These are phyloP conservation scores for Barbatosphaeria neglecta DNA, from an alignment of 495 filamentous ascomycete species.

Conservation along the genomic window DNA sequence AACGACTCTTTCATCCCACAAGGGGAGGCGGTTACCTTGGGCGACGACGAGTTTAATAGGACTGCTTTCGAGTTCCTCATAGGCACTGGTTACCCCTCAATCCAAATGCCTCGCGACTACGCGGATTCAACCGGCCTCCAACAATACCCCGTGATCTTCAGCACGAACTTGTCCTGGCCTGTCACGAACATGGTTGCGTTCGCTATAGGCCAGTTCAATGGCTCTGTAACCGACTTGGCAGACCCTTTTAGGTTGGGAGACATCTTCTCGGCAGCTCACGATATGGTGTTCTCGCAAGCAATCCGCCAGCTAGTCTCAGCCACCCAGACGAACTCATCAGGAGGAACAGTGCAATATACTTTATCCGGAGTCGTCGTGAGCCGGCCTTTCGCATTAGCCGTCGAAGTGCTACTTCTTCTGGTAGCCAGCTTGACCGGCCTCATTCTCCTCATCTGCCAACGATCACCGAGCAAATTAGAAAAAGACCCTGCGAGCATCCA, in stretches of 20 bases:
- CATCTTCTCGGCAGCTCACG: slow-evolving; percentile 19
- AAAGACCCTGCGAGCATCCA: neutral
- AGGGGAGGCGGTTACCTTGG: slow-evolving; percentile 9
- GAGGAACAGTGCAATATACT: neutral
- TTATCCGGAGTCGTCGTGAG: slow-evolving; percentile 21
- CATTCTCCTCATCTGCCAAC: slow-evolving; percentile 9
- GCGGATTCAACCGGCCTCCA: slow-evolving; percentile 1
- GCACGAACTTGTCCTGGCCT: slow-evolving; percentile 6
- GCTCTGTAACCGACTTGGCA: slow-evolving; percentile 11
- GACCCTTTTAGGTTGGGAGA: slow-evolving; percentile 12
- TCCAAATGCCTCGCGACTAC: slow-evolving; percentile 1
- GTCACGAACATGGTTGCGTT: slow-evolving; percentile 18
- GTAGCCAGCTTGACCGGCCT: slow-evolving; percentile 11
- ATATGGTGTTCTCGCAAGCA: slow-evolving; percentile 24
- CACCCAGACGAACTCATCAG: neutral
- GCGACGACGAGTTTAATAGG: slow-evolving; percentile 20
- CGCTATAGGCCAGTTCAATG: slow-evolving; percentile 10
- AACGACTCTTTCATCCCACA: neutral
- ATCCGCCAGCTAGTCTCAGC: slow-evolving; percentile 12
- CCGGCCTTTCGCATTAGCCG: slow-evolving; percentile 20
- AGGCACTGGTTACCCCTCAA: slow-evolving; percentile 4
- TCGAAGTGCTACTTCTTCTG: slow-evolving; percentile 24
- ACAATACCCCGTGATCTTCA: slow-evolving; percentile 1
- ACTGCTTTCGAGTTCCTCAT: slow-evolving; percentile 21
- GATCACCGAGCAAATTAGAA: neutral